Conservation (phyloP, 2,329 filamentous ascomycete species). For the Colletotrichum trifolii region DNA sequence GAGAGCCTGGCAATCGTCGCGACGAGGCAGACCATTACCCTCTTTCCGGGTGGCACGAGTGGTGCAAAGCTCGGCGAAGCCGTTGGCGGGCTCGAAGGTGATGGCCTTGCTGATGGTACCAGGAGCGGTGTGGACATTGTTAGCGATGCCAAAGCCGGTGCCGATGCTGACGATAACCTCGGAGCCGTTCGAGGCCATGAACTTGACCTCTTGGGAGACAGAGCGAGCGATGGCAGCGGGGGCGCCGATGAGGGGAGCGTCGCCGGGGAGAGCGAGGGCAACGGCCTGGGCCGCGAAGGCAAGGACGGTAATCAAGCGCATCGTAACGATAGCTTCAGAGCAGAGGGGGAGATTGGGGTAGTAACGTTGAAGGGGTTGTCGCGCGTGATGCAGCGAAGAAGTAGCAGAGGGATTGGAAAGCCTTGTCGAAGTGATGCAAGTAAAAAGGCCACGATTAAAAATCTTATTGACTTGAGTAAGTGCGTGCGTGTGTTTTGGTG, state of each 20-base stretch:
- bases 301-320: conserved; percentile 15
- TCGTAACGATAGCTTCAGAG: conserved; percentile 1
- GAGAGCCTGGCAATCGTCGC: conserved; percentile 29
- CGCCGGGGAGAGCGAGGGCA: not conserved
- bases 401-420: too few species aligned
- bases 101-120: conserved; percentile 6
- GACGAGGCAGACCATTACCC: conserved; percentile 10
- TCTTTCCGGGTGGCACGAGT: conserved; percentile 3
- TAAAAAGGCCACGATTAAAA: too few species aligned
- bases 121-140: not conserved
- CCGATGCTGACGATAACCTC: conserved; percentile 12
- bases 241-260: not conserved
- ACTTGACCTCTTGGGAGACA: conserved; percentile 2
- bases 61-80: conserved; percentile 20
- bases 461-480: too few species aligned
- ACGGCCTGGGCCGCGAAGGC: conserved; percentile 3
- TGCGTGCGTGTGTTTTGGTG: too few species aligned
- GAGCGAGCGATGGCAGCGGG: not conserved
- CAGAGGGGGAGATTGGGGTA: not conserved
- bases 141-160: conserved; percentile 8
- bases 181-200: conserved; percentile 27
- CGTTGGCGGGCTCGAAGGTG: not conserved
- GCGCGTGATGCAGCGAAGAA: too few species aligned
- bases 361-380: not conserved
- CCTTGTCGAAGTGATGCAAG: too few species aligned